Evolutionary conservation across 768 basidiomycete species (phyloP).

Genomic region (Calocybe cyanea): DNA sequence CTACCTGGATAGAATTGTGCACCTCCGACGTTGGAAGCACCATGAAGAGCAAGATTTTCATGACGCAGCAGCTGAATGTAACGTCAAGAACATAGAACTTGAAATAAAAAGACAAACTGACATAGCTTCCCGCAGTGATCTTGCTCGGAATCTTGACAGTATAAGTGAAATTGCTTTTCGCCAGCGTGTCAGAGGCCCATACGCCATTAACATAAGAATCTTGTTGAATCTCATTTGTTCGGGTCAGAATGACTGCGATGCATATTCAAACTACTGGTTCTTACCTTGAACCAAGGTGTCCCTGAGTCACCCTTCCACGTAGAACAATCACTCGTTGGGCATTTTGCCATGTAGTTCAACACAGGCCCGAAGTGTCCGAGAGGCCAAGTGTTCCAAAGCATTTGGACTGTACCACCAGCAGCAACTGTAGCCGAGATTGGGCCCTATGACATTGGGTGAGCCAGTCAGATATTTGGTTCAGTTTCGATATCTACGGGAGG

Average conservation of each 20-base stretch:
- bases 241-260: too few species aligned
- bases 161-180: constrained; percentile 30
- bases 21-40: constrained; percentile 25
- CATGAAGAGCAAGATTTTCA: constrained; percentile 37
- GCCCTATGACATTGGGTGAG: constrained; percentile 19
- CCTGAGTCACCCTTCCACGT: constrained; percentile 32
- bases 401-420: constrained; percentile 29
- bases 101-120: constrained; percentile 13
- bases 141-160: constrained; percentile 35
- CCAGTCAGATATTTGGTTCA: neutral
- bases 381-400: constrained; percentile 38
- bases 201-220: constrained; percentile 28
- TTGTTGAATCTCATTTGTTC: constrained; percentile 28
- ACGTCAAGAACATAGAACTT: neutral
- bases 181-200: constrained; percentile 35
- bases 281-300: constrained; percentile 37
- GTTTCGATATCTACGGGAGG: constrained; percentile 27
- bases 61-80: constrained; percentile 30
- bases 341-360: constrained; percentile 37
- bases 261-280: neutral
- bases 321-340: constrained; percentile 30
- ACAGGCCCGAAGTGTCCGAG: constrained; percentile 36
- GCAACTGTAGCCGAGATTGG: constrained; percentile 32
- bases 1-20: constrained; percentile 35
- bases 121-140: constrained; percentile 33